phyloP scores from a whole-genome alignment of 176 grass and related monocot species.

The Aegilops speltoides region DNA sequence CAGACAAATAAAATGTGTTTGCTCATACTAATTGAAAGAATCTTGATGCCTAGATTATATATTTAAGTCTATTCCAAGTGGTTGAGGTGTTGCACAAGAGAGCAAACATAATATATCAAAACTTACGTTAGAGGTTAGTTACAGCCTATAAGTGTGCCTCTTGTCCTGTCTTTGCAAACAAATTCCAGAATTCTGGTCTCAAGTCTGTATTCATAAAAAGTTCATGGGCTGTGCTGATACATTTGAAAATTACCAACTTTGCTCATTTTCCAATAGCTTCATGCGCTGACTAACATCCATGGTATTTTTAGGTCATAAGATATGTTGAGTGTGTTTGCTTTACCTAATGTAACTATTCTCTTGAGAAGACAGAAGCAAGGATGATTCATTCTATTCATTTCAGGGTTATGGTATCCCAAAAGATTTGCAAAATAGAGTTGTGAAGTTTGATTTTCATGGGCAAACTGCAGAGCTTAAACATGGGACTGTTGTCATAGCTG shows the following conservation, averaged over 20 bases:
- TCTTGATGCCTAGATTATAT: not conserved
- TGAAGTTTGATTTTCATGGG: conserved; percentile 57
- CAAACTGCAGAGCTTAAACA: conserved; percentile 54
- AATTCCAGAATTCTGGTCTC: not conserved
- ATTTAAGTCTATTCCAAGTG: not conserved
- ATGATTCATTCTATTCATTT: not conserved
- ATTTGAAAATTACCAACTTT: not conserved
- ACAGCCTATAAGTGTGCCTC: not conserved
- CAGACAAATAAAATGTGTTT: not conserved
- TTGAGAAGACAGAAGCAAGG: not conserved
- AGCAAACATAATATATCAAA: not conserved
- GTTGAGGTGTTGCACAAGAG: not conserved
- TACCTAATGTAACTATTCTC: not conserved
- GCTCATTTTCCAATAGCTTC: not conserved
- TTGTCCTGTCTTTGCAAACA: not conserved
- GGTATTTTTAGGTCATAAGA: not conserved
- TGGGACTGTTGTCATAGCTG: conserved; percentile 66
- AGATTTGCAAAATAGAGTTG: conserved; percentile 49
- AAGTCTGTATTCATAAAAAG: not conserved
- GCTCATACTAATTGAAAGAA: not conserved
- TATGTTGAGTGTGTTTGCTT: not conserved
- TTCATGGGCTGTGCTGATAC: not conserved
- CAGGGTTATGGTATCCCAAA: conserved; percentile 61
- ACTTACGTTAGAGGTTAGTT: not conserved
- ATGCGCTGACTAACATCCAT: not conserved